Evolutionary conservation across 441 rosid species (phyloP).

Genomic region (Pelargonium citronellum): DNA sequence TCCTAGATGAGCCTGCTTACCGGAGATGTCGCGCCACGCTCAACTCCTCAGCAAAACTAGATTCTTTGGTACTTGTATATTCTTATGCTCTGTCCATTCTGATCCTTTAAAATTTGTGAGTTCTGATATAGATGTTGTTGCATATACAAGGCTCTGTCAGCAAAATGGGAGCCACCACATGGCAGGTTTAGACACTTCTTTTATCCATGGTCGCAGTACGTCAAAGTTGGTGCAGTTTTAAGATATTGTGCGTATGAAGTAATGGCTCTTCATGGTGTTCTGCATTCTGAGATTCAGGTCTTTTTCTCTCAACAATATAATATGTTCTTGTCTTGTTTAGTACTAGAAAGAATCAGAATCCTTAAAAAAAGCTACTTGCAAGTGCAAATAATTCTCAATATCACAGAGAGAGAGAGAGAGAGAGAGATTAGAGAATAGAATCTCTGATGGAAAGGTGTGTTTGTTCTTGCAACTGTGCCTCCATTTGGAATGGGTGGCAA

Average conservation of each 20-base stretch:
- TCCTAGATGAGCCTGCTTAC: slow-evolving; percentile 60
- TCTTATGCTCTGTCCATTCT: neutral
- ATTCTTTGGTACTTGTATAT: slow-evolving; percentile 38
- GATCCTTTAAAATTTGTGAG: neutral
- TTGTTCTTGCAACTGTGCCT: neutral
- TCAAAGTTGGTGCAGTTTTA: slow-evolving; percentile 54
- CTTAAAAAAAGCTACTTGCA: neutral
- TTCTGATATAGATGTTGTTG: slow-evolving; percentile 4
- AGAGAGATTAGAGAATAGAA: neutral
- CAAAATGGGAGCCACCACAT: slow-evolving; percentile 69
- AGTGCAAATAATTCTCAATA: neutral
- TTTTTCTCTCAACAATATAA: neutral
- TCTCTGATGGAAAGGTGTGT: neutral
- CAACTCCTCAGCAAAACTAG: slow-evolving; percentile 51
- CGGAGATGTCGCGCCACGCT: slow-evolving; percentile 38
- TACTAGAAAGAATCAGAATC: neutral
- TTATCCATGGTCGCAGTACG: slow-evolving; percentile 67
- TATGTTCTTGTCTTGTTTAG: neutral
- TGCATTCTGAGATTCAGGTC: slow-evolving; percentile 64
- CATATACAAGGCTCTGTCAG: slow-evolving; percentile 41
- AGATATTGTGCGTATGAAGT: slow-evolving; percentile 59
- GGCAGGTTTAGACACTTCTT: slow-evolving; percentile 53
- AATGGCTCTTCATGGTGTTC: slow-evolving; percentile 68
- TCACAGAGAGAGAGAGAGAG: neutral
- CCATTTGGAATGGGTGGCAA: neutral